Evolutionary conservation across 768 basidiomycete species (phyloP).

Genomic region (Tulasnella sp.): DNA sequence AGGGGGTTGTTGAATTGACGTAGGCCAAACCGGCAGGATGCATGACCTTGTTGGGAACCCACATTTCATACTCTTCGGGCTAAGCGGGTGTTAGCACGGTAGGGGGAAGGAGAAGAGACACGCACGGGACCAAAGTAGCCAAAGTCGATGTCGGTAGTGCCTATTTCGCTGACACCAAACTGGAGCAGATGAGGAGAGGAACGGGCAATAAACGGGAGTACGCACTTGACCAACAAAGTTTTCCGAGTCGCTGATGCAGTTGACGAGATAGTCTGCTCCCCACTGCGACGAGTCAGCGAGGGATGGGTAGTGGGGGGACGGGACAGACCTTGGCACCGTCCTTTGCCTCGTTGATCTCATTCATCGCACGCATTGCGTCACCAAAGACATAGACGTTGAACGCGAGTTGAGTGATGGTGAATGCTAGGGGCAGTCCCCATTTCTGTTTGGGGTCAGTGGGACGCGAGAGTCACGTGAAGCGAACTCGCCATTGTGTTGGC

Average conservation of each 20-base stretch:
- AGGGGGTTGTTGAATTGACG: constrained; percentile 9
- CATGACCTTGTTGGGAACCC: background rate
- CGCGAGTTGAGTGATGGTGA: constrained; percentile 7
- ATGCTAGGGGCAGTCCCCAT: constrained; percentile 8
- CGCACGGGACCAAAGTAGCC: constrained; percentile 9
- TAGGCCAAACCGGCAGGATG: constrained; percentile 1
- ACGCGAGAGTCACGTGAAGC: background rate
- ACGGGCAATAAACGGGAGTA: too few relatives aligned
- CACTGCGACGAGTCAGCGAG: background rate
- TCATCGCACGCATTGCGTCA: background rate
- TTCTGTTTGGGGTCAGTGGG: background rate
- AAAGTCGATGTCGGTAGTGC: constrained; percentile 6
- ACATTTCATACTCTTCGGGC: constrained; percentile 10
- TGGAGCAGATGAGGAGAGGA: background rate
- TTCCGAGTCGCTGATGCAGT: constrained; percentile 5
- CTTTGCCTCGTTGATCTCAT: constrained; percentile 4
- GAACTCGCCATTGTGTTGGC: constrained; percentile 3
- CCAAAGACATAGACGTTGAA: constrained; percentile 6
- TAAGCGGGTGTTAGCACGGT: too few relatives aligned
- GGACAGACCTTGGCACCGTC: constrained; percentile 8
- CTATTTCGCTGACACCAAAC: constrained; percentile 10
- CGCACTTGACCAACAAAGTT: constrained; percentile 11
- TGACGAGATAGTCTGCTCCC: constrained; percentile 7
- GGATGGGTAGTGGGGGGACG: background rate
- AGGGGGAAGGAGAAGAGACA: too few relatives aligned